Evolutionary conservation across 1,139 yeast species (phyloP).

Genomic region (Geotrichum cucujoidarum): DNA sequence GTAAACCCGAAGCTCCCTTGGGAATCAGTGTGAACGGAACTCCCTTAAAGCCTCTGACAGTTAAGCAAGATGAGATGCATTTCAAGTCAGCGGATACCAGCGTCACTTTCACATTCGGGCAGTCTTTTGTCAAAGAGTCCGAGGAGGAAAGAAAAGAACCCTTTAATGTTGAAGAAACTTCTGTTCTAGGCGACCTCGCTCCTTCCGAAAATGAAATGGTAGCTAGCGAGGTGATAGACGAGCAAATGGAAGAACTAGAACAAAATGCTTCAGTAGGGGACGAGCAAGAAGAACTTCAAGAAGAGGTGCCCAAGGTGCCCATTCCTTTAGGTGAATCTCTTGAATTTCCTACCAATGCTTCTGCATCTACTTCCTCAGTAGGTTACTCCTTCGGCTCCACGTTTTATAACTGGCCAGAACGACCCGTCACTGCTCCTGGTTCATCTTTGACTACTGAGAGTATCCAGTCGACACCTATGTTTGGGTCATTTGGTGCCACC

Average conservation of each 20-base stretch:
- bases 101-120: conserved; percentile 9
- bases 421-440: background rate
- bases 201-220: no score
- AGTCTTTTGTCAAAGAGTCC: conserved; percentile 1
- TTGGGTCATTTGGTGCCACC: conserved; percentile 8
- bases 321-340: conserved; percentile 1
- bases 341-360: background rate
- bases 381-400: conserved; percentile 8
- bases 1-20: no score
- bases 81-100: conserved; percentile 3
- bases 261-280: background rate
- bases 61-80: background rate
- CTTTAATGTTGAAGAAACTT: background rate
- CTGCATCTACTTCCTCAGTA: conserved; percentile 2
- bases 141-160: background rate
- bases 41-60: background rate
- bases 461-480: conserved; percentile 2
- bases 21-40: conserved; percentile 3
- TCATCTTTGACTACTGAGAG: background rate
- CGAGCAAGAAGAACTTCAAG: background rate
- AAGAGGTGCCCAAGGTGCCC: no score
- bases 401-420: background rate
- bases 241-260: background rate
- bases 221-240: no score
- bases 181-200: background rate